Percentiles rank a stretch among this genome's conserved stretches.
Conservation (phyloP, 176 grass and related monocot species). For the Carex kokanica region DNA sequence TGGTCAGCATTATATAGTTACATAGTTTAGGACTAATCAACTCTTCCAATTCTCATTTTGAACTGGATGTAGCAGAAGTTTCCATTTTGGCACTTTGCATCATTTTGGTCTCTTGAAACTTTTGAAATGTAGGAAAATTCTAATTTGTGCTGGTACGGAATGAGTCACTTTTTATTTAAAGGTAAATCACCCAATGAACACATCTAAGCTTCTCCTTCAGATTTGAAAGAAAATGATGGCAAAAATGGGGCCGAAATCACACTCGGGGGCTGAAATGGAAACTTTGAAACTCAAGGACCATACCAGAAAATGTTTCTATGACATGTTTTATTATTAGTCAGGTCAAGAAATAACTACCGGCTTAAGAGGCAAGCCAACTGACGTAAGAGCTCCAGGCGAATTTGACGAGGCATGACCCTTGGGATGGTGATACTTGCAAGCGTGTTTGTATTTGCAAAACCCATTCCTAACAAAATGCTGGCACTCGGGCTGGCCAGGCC, state of each 20-base stretch:
- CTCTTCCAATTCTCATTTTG: background rate
- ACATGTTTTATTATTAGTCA: background rate
- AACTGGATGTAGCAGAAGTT: conserved; percentile 1
- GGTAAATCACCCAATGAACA: background rate
- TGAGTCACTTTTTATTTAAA: background rate
- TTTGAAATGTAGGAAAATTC: background rate
- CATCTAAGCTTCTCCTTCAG: background rate
- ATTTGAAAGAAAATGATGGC: background rate
- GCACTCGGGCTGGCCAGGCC: conserved; percentile 77
- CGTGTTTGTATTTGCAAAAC: conserved; percentile 67
- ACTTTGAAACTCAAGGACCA: background rate
- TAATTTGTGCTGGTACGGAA: background rate
- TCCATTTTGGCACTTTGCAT: background rate
- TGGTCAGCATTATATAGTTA: background rate
- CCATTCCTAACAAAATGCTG: conserved; percentile 80
- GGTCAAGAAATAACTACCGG: conserved; percentile 48
- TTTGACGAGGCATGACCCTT: conserved; percentile 27
- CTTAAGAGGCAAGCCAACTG: conserved; percentile 76
- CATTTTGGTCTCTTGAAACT: background rate
- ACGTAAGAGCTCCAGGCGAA: conserved; percentile 45
- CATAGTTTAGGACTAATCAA: conserved; percentile 6
- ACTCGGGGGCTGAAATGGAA: background rate
- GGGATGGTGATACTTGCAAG: conserved; percentile 85
- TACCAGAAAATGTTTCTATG: background rate
- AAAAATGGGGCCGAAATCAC: background rate